These are phyloP conservation scores for Pseudoturritis turrita DNA, from an alignment of 345 rosid genomes.

Conservation along the genomic window DNA sequence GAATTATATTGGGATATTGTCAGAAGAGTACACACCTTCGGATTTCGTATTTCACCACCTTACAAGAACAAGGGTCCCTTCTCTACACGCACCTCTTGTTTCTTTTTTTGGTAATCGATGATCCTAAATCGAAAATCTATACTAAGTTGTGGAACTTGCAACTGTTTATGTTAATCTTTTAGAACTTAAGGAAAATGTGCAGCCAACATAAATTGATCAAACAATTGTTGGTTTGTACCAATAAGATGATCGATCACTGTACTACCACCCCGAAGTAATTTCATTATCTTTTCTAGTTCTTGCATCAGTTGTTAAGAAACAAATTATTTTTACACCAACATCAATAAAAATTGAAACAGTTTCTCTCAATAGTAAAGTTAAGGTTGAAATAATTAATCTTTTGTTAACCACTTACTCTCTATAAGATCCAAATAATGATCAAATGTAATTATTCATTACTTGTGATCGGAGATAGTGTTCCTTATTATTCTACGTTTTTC, in stretches of 20 bases:
- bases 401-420: not conserved
- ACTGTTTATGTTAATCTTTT: not conserved
- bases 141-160: not conserved
- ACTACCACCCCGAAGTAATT: not conserved
- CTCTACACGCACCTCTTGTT: not conserved
- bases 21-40: conserved; percentile 23
- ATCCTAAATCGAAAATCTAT: not conserved
- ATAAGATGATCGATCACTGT: not conserved
- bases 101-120: not conserved
- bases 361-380: not conserved
- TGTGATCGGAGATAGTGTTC: not conserved
- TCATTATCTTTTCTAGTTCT: not conserved
- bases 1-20: conserved; percentile 30
- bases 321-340: too few relatives aligned
- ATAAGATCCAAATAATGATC: not conserved
- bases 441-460: not conserved
- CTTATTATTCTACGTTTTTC: too few relatives aligned
- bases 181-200: not conserved
- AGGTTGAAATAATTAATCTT: not conserved
- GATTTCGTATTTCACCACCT: conserved; percentile 2
- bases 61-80: conserved; percentile 8
- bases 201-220: not conserved
- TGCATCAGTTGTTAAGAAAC: too few relatives aligned
- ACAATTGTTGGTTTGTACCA: too few relatives aligned
- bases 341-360: not conserved